phyloP scores from a whole-genome alignment of 1,284 basidiomycete genomes.

The Cutaneotrichosporon sp. region DNA sequence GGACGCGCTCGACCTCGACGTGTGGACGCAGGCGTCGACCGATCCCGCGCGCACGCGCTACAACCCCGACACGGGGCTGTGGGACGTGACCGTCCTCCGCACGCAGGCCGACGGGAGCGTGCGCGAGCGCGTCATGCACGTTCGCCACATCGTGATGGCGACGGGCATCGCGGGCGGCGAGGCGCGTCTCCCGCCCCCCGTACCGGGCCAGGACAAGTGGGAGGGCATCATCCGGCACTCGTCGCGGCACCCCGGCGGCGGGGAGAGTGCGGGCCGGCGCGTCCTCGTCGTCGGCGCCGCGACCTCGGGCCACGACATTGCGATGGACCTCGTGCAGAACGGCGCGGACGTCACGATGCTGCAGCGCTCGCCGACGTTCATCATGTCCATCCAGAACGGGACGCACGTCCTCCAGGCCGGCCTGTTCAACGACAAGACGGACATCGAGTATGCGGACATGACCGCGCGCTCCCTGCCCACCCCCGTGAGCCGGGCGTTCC shows the following conservation, averaged over 20 bases:
- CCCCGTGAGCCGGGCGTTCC: slow-evolving; percentile 55
- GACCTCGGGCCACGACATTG: slow-evolving; percentile 60
- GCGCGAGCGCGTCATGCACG: slow-evolving; percentile 57
- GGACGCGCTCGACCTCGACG: slow-evolving; percentile 64
- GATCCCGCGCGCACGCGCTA: slow-evolving; percentile 54
- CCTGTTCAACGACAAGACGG: slow-evolving; percentile 55
- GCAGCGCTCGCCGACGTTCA: slow-evolving; percentile 65
- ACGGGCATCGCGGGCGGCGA: slow-evolving; percentile 63
- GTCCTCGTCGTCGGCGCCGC: slow-evolving; percentile 65
- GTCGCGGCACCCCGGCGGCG: slow-evolving; percentile 60
- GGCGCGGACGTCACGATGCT: slow-evolving; percentile 64
- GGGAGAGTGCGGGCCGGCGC: slow-evolving; percentile 61
- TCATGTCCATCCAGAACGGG: slow-evolving; percentile 61
- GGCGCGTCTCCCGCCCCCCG: slow-evolving; percentile 57
- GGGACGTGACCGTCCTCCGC: slow-evolving; percentile 60
- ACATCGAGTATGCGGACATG: slow-evolving; percentile 60
- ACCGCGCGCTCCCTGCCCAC: slow-evolving; percentile 29
- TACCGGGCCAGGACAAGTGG: slow-evolving; percentile 58
- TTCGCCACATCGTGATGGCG: slow-evolving; percentile 59
- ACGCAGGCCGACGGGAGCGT: slow-evolving; percentile 51
- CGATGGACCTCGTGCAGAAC: slow-evolving; percentile 57
- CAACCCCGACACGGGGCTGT: slow-evolving; percentile 58
- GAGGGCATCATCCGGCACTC: slow-evolving; percentile 64
- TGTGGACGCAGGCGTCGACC: slow-evolving; percentile 64
- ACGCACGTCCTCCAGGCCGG: slow-evolving; percentile 47